Base-by-base conservation (phyloP, 1,139 yeast species). In the Magnusiomyces tetraspermus region DNA sequence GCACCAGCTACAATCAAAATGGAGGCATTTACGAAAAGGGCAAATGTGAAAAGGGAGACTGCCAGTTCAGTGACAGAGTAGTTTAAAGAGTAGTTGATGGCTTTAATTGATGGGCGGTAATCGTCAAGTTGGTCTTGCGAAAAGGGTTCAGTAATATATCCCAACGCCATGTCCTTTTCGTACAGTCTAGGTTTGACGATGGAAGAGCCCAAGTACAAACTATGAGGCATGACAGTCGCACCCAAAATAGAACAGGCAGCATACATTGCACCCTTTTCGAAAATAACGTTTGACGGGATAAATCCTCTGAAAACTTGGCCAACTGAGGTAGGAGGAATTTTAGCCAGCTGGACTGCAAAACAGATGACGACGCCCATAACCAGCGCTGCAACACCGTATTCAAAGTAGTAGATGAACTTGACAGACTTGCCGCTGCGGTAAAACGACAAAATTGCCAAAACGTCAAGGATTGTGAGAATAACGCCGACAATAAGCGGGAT, bases 171-270 rank as follows among this genome's bases (percentile, higher is more conserved):
- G 67, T 92, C 98, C 63, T 76, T 90, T 47, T 89, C 96, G 59
- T 81, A 76, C 57, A 92, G 73, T 56, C 98, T 77, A 1, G 97
- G 85, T 66, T 90, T 96, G 10, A 92, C 97, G 54, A 92, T 76
- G 1, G 97, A 96, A 0, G 95, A 85, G 0, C 98, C 98, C 53
- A 92, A 73, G 65, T 86, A 92, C 47, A 92, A 73, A 1, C 95
- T 85, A 67, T 92, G 98, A 2, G 98, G 98, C 98, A 92, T 92
- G 33, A 92, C 95, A 1, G 97, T 94, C 28, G 97, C 97, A 22
- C 98, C 98, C 53, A 92, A 73, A 52, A 92, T 85, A 23, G 97
- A 97, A 60, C 95, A 81, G 51, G 96, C 82, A 45, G 88, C 73
- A 65, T 86, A 92, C 46, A 90, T 73, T 0, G 97, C 97, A 41